Evolutionary conservation across 2,329 filamentous ascomycete species (phyloP).

Genomic region (Cyclaneusma minus): DNA sequence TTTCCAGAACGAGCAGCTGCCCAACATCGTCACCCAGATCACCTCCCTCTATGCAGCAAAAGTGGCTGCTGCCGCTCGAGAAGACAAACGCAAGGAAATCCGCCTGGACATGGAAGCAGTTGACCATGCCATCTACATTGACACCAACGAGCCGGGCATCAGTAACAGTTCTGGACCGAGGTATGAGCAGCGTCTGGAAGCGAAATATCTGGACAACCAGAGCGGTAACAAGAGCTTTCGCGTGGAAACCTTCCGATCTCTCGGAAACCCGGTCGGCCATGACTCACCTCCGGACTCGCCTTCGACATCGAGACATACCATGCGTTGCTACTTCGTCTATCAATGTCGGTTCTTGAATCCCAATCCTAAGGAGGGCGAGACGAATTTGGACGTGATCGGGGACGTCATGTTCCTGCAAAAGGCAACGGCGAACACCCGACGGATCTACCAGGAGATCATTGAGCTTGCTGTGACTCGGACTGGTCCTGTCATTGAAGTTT

Average conservation of each 20-base stretch:
- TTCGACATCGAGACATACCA: slow-evolving; percentile 54
- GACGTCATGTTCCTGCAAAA: slow-evolving; percentile 92
- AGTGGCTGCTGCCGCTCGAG: slow-evolving; percentile 79
- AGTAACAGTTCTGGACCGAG: slow-evolving; percentile 64
- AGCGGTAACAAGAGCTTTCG: slow-evolving; percentile 62
- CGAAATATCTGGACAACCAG: slow-evolving; percentile 80
- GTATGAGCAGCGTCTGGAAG: slow-evolving; percentile 86
- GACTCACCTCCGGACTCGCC: too few species aligned
- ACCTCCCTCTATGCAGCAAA: slow-evolving; percentile 95
- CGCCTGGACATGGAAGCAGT: slow-evolving; percentile 85
- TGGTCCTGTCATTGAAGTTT: slow-evolving; percentile 94
- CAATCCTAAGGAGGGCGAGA: slow-evolving; percentile 62
- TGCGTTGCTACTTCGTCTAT: slow-evolving; percentile 98
- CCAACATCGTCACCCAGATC: slow-evolving; percentile 84
- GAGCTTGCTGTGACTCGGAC: slow-evolving; percentile 69
- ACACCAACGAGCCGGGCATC: slow-evolving; percentile 82
- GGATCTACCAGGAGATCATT: slow-evolving; percentile 90
- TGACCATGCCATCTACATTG: slow-evolving; percentile 96
- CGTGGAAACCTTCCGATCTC: slow-evolving; percentile 93
- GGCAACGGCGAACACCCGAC: slow-evolving; percentile 88
- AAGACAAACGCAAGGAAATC: slow-evolving; percentile 90
- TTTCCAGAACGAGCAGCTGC: slow-evolving; percentile 77
- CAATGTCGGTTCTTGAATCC: slow-evolving; percentile 79
- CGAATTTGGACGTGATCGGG: slow-evolving; percentile 77
- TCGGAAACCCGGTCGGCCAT: slow-evolving; percentile 60